Evolutionary conservation across 306 rosid species (phyloP).

Genomic region (Casuarina glauca): DNA sequence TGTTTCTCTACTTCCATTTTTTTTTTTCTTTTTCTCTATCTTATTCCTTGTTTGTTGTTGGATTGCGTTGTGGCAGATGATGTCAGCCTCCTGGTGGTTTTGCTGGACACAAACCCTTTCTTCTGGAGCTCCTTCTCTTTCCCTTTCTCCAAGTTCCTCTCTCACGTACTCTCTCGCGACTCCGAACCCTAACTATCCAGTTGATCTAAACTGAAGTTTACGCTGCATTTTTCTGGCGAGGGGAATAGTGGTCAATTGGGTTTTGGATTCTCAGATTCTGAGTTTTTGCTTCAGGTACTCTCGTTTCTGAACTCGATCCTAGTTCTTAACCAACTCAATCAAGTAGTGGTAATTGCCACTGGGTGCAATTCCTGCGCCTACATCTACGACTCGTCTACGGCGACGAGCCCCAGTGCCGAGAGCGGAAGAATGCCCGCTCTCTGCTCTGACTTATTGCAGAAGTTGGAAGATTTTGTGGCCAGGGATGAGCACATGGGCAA

Average conservation of each 20-base stretch:
- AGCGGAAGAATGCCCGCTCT: conserved; percentile 70
- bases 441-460: conserved; percentile 62
- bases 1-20: background rate
- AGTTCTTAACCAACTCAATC: conserved; percentile 82
- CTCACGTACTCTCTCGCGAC: conserved; percentile 52
- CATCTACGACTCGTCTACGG: conserved; percentile 66
- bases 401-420: conserved; percentile 45
- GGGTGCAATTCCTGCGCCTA: conserved; percentile 82
- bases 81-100: conserved; percentile 78
- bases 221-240: conserved; percentile 1
- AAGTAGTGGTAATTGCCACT: conserved; percentile 77
- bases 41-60: conserved; percentile 15
- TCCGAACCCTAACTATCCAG: conserved; percentile 14
- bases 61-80: conserved; percentile 62
- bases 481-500: conserved; percentile 53
- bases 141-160: conserved; percentile 74
- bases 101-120: conserved; percentile 84
- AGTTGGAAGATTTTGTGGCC: conserved; percentile 57
- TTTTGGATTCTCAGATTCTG: background rate
- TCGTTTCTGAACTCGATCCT: conserved; percentile 76
- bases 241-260: background rate
- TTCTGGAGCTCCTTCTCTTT: conserved; percentile 76
- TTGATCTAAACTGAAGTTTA: background rate
- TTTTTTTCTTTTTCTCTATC: background rate
- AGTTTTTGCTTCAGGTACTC: conserved; percentile 50